phyloP scores from a whole-genome alignment of 306 rosid species.

The Phaseolus lunatus region DNA sequence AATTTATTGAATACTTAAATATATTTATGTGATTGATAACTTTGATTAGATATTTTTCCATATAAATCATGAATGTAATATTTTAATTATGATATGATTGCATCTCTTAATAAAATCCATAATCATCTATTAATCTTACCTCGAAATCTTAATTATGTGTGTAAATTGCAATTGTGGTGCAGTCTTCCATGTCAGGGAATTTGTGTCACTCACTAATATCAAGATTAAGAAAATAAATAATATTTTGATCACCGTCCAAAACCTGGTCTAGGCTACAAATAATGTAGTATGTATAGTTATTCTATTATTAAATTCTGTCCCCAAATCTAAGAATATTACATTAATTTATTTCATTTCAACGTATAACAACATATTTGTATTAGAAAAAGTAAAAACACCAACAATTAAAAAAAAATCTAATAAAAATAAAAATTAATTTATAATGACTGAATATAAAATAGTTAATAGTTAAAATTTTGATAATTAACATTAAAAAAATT shows the following conservation, averaged over 20 bases:
- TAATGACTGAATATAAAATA: too few relatives aligned
- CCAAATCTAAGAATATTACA: not conserved
- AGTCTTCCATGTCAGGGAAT: constrained; percentile 7
- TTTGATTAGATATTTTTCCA: too few relatives aligned
- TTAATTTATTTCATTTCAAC: constrained; percentile 7
- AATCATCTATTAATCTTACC: not conserved
- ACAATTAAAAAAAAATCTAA: too few relatives aligned
- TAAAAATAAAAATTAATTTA: too few relatives aligned
- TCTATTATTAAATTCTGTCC: not conserved
- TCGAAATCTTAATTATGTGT: not conserved
- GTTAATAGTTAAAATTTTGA: too few relatives aligned
- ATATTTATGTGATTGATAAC: too few relatives aligned
- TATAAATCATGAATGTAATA: too few relatives aligned
- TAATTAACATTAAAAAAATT: too few relatives aligned
- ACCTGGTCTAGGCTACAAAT: constrained; percentile 1
- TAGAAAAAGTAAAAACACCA: too few relatives aligned
- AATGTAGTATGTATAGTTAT: not conserved
- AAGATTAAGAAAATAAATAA: not conserved
- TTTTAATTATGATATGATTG: too few relatives aligned
- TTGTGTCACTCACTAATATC: not conserved
- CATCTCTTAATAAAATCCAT: too few relatives aligned
- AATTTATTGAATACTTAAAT: too few relatives aligned
- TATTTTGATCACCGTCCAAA: constrained; percentile 36
- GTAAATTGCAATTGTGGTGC: not conserved
- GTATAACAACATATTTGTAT: not conserved